A percentile compares a stretch with the other conserved stretches of the same genome.
These are phyloP conservation scores for Cercospora sojina DNA, from an alignment of 2,329 filamentous ascomycete species.

Conservation along the genomic window DNA sequence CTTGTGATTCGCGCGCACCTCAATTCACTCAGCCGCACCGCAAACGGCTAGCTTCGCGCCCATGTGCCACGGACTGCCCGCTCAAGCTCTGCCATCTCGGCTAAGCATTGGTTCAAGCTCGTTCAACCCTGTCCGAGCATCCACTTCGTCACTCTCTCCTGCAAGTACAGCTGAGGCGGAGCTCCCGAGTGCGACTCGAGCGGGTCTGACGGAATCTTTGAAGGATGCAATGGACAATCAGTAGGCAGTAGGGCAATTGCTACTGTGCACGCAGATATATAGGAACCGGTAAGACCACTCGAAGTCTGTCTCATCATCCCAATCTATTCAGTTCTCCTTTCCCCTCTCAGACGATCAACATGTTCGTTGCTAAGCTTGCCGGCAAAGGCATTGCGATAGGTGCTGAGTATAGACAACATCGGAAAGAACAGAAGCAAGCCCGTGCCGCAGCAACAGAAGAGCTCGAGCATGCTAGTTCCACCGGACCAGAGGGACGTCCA, in stretches of 20 bases:
- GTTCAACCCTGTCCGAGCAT: background rate
- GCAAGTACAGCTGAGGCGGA: background rate
- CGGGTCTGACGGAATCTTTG: background rate
- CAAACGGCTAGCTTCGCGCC: background rate
- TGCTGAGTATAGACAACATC: constrained; percentile 34
- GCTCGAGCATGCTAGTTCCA: background rate
- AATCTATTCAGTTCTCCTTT: background rate
- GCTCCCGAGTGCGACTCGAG: background rate
- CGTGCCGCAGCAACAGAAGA: constrained; percentile 18
- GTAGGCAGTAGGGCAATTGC: background rate
- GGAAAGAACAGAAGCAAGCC: constrained; percentile 28
- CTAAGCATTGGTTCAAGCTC: constrained; percentile 1
- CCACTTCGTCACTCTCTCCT: background rate
- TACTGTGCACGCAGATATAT: background rate
- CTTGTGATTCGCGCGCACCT: constrained; percentile 3
- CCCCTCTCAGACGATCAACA: background rate
- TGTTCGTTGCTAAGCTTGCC: constrained; percentile 14
- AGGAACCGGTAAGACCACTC: background rate
- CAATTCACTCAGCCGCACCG: background rate
- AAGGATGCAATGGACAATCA: background rate
- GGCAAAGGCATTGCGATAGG: constrained; percentile 33
- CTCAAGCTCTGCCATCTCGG: background rate
- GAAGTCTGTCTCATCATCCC: background rate
- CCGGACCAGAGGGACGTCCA: background rate
- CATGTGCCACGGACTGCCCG: background rate